phyloP scores from a whole-genome alignment of 345 rosid species.

The Limnanthes douglasii region DNA sequence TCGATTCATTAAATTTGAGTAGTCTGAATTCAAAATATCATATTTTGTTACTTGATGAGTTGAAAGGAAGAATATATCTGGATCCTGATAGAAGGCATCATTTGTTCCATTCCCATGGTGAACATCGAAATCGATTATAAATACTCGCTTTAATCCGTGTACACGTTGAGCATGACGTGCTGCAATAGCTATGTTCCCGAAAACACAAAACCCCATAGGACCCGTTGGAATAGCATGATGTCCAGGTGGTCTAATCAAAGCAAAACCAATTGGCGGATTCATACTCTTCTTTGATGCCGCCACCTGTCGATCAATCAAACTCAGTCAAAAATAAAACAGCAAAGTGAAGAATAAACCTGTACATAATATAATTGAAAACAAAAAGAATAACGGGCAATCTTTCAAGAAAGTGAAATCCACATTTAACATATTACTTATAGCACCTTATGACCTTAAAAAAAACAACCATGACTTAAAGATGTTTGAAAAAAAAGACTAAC shows the following conservation, averaged over 20 bases:
- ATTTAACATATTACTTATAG: too few relatives aligned
- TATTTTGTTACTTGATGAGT: constrained; percentile 62
- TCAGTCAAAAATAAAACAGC: too few relatives aligned
- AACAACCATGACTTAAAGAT: background rate
- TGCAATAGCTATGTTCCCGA: constrained; percentile 86
- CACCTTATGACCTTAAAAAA: too few relatives aligned
- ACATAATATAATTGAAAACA: too few relatives aligned
- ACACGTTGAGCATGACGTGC: constrained; percentile 78
- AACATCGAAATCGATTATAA: constrained; percentile 89
- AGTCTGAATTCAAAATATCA: too few relatives aligned
- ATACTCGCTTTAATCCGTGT: constrained; percentile 55
- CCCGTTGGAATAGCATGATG: constrained; percentile 93
- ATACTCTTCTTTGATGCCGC: constrained; percentile 37
- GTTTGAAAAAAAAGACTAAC: constrained; percentile 25
- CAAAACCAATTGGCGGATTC: constrained; percentile 70
- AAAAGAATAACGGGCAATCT: background rate
- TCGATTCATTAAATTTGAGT: too few relatives aligned
- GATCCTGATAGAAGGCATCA: constrained; percentile 77
- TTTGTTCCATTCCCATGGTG: constrained; percentile 96
- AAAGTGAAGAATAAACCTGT: too few relatives aligned
- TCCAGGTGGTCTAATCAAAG: constrained; percentile 91
- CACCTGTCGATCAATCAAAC: too few relatives aligned
- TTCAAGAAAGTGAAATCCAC: background rate
- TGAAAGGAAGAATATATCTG: constrained; percentile 83
- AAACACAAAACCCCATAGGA: constrained; percentile 95